Conservation (phyloP, 306 rosid species). For the Psophocarpus tetragonolobus region DNA sequence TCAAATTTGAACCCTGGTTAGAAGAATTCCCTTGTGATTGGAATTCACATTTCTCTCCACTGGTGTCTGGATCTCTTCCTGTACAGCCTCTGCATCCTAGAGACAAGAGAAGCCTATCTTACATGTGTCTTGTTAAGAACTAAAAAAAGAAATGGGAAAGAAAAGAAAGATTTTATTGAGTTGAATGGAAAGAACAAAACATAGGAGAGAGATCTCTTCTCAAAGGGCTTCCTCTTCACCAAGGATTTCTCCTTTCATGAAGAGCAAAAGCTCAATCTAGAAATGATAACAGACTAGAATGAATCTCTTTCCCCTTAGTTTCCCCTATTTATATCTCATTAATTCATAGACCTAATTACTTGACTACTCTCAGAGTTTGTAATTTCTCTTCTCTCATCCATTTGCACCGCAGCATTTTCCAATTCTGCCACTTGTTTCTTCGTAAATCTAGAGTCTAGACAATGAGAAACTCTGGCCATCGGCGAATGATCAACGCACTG, state of each 20-base stretch:
- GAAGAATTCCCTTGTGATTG: background rate
- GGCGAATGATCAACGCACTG: background rate
- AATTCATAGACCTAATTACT: background rate
- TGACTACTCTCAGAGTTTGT: background rate
- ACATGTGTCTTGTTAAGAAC: background rate
- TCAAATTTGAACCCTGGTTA: background rate
- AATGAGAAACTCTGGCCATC: background rate
- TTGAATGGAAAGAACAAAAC: background rate
- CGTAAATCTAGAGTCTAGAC: background rate
- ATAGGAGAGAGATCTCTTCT: background rate
- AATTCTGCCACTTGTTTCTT: background rate
- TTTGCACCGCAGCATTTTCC: background rate
- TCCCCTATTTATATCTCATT: background rate
- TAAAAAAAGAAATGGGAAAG: background rate
- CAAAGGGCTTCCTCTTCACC: background rate
- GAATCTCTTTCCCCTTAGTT: background rate
- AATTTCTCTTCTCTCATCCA: background rate
- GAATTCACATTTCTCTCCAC: background rate
- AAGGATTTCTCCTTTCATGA: background rate
- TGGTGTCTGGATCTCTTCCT: background rate
- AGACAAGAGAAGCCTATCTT: background rate
- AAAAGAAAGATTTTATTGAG: background rate
- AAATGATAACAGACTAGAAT: background rate
- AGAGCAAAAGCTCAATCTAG: background rate
- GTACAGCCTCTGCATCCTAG: background rate